Base-by-base conservation (phyloP, 257 asterid species). In the Solanum pimpinellifolium region DNA sequence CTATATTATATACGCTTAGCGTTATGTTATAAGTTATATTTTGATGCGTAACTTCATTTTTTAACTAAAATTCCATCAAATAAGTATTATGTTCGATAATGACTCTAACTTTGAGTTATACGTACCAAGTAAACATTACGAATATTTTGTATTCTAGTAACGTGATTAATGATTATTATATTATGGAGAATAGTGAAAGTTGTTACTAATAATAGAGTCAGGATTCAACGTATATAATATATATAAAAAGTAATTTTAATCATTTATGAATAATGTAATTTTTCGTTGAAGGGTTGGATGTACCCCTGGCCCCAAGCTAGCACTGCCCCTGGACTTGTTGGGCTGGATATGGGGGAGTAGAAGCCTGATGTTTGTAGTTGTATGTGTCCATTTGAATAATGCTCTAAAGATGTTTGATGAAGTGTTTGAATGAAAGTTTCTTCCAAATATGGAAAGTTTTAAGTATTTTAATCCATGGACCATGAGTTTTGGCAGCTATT, bases 391-490 rank as follows among this genome's bases (percentile, higher is more conserved):
- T 52, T 88, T 94, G 88, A 23, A 39, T 0, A 88, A 83, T 41
- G 98, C 98, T 7, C 13, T 93, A 85, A 85, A 93, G 86, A 91
- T 95, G 96, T 92, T 97, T 49, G 98, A 97, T 83, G 98, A 91
- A 91, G 94, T 97, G 99, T 90, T 88, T 70, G 94, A 91, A 52
- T 90, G 97, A 90, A 96, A 92, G 23, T 81, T 94, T 81, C 87
- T 39, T 87, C 94, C 96, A 8, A 96, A 94, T 87, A 94, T 93
- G 11, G 87, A 80, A 87, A 92, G 97, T 89, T 95, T 70, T 93
- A 94, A 94, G 94, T 89, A 91, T 94, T 87, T 89, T 95, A 86
- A 90, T 95, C 62, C 92, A 95, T 87, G 98, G 99, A 91, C 87
- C 77, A 91, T 37, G 91, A 60, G 87, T 87, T 94, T 65, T 94